Evolutionary conservation across 108 stramenopile genomes (phyloP).

Genomic region (Thalassiosira profunda): DNA sequence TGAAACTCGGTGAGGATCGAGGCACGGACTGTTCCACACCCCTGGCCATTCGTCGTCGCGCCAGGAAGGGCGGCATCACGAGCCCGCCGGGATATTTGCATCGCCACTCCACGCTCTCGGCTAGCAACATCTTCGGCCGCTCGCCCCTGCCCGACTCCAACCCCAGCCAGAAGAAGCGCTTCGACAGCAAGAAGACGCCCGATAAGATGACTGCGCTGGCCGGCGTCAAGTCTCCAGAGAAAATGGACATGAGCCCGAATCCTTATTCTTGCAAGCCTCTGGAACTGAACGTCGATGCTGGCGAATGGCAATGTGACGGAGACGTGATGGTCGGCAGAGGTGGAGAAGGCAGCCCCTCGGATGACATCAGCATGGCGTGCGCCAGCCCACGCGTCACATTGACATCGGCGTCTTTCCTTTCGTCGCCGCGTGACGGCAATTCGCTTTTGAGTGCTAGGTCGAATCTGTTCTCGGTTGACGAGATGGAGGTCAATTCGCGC

Average conservation of each 20-base stretch:
- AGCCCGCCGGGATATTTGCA: conserved; percentile 10
- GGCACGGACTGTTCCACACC: conserved; percentile 83
- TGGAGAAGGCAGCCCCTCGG: too few species aligned
- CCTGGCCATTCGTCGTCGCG: conserved; percentile 26
- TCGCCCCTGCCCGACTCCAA: conserved; percentile 22
- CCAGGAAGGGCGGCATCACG: neutral
- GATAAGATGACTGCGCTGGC: neutral
- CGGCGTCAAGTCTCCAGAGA: too few species aligned
- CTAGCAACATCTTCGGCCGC: neutral
- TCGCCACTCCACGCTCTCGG: conserved; percentile 8
- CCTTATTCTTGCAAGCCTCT: too few species aligned
- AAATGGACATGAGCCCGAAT: too few species aligned
- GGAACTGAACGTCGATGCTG: too few species aligned
- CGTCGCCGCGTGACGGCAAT: conserved; percentile 3
- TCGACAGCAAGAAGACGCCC: conserved; percentile 29
- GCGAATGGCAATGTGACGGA: too few species aligned
- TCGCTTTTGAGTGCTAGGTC: neutral
- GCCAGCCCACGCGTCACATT: conserved; percentile 4
- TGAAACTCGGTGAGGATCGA: conserved; percentile 93
- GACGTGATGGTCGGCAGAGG: too few species aligned
- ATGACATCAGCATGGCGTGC: too few species aligned
- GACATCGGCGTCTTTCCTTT: neutral
- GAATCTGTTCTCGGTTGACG: neutral
- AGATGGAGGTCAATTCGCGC: too few species aligned
- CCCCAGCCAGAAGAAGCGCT: conserved; percentile 8